Base-by-base conservation (phyloP, 176 grass and related monocot species). In the Bonia amplexicaulis region DNA sequence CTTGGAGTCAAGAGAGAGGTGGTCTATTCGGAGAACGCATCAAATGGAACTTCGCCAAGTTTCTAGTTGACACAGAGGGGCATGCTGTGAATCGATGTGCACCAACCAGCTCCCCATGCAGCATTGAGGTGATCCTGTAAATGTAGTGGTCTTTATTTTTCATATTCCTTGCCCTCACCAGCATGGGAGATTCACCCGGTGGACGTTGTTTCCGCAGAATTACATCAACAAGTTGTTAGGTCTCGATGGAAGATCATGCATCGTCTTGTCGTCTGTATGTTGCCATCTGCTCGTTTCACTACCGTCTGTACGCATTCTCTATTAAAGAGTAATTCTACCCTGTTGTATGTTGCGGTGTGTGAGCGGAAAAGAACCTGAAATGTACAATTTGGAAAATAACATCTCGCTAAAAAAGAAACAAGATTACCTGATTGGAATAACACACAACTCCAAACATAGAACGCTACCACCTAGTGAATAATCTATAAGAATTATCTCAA, bases 1-100 rank as follows among this genome's bases (percentile, higher is more conserved):
- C 64, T 67, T 86, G 60, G 87, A 85, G 37, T 87, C 82, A 45
- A 45, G 60, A 83, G 66, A 95, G 66, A 74, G 76, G 88, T 2
- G 88, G 88, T 14, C 62, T 95, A 23, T 82, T 91, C 7, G 86
- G 86, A 65, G 88, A 91, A 41, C 29, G 83, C 20, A 85, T 92
- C 80, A 92, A 92, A 60, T 95, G 85, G 88, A 95, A 89, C 60
- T 91, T 90, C 66, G 90, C 90, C 70, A 88, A 91, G 57, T 95
- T 91, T 22, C 67, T 92, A 17, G 71, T 72, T 46, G 93, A 90
- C 73, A 92, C 90, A 82, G 88, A 95, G 82, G 93, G 85, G 8
- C 78, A 79, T 3, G 90, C 86, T 20, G 9, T 90, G 76, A 79
- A 79, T n/a, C 62, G 88, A 55, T 90, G 87, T 81, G 88, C 88